Evolutionary conservation across 345 rosid species (phyloP).

Genomic region (Litchi chinensis): DNA sequence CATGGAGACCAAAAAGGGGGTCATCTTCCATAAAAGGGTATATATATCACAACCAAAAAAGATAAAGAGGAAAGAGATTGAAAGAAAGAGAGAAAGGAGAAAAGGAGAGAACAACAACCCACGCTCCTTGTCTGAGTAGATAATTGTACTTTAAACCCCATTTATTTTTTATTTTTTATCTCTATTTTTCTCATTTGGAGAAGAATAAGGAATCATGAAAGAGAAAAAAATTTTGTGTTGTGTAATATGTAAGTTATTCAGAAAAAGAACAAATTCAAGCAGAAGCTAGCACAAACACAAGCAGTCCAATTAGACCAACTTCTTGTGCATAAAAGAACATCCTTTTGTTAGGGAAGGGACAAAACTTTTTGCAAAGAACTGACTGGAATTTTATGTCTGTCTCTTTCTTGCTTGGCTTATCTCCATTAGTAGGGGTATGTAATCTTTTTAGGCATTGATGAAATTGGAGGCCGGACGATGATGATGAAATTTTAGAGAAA

Average conservation of each 20-base stretch:
- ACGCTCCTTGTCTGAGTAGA: slow-evolving; percentile 48
- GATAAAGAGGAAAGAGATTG: slow-evolving; percentile 33
- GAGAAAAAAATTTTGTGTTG: not conserved
- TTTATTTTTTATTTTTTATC: not conserved
- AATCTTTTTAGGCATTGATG: not conserved
- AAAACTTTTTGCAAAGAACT: slow-evolving; percentile 27
- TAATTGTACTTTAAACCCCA: slow-evolving; percentile 23
- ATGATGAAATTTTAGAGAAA: slow-evolving; percentile 34
- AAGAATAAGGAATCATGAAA: slow-evolving; percentile 6
- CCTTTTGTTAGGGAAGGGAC: slow-evolving; percentile 30
- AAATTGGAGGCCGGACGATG: not conserved
- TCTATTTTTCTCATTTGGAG: slow-evolving; percentile 6
- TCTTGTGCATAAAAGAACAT: slow-evolving; percentile 17
- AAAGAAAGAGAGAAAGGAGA: slow-evolving; percentile 18
- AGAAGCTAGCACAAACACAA: slow-evolving; percentile 12
- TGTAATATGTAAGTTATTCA: not conserved
- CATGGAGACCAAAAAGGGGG: slow-evolving; percentile 43
- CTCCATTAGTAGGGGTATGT: slow-evolving; percentile 12
- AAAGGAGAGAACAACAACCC: slow-evolving; percentile 42
- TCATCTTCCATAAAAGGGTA: slow-evolving; percentile 39
- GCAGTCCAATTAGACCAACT: slow-evolving; percentile 2
- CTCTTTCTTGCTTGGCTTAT: slow-evolving; percentile 37
- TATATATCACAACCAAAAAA: slow-evolving; percentile 33
- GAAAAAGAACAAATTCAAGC: slow-evolving; percentile 8
- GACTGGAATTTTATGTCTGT: slow-evolving; percentile 30